These are phyloP conservation scores for Ogataea naganishii DNA, from an alignment of 805 yeast species.

Conservation along the genomic window DNA sequence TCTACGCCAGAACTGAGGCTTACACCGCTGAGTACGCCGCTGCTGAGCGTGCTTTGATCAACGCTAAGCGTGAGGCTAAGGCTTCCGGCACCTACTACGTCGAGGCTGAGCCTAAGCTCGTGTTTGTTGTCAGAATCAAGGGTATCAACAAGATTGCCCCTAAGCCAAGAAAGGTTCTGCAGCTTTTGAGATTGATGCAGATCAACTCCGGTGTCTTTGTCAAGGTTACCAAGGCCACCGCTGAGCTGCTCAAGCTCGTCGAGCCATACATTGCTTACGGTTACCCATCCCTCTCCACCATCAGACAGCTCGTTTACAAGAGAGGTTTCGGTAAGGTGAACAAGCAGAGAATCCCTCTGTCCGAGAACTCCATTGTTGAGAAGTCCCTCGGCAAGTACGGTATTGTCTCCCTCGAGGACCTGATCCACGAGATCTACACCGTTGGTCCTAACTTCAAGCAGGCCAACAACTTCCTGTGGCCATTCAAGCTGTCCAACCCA, in stretches of 20 bases:
- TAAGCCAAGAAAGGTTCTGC: conserved; percentile 98
- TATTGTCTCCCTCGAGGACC: conserved; percentile 84
- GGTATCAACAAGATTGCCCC: conserved; percentile 99
- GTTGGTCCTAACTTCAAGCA: conserved; percentile 99
- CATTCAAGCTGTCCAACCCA: conserved; percentile 95
- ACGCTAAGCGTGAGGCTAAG: conserved; percentile 90
- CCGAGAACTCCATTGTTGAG: conserved; percentile 85
- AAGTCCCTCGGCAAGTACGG: conserved; percentile 87
- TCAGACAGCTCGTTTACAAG: conserved; percentile 91
- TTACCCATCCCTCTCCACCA: conserved; percentile 89
- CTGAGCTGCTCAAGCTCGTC: conserved; percentile 85
- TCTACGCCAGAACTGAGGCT: conserved; percentile 90
- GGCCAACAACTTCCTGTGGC: conserved; percentile 98
- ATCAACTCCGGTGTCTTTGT: conserved; percentile 93
- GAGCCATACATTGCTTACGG: conserved; percentile 97
- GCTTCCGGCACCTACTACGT: conserved; percentile 92
- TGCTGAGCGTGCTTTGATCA: conserved; percentile 80
- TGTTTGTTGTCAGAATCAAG: conserved; percentile 96
- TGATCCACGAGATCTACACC: conserved; percentile 92
- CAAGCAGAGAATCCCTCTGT: conserved; percentile 89
- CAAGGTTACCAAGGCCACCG: conserved; percentile 91
- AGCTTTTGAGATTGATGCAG: conserved; percentile 86
- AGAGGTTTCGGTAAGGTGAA: conserved; percentile 96
- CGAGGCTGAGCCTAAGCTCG: conserved; percentile 90
- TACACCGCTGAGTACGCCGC: conserved; percentile 91